These are phyloP conservation scores for Nitzschia sp. DNA, from an alignment of 108 stramenopile species.

Conservation along the genomic window DNA sequence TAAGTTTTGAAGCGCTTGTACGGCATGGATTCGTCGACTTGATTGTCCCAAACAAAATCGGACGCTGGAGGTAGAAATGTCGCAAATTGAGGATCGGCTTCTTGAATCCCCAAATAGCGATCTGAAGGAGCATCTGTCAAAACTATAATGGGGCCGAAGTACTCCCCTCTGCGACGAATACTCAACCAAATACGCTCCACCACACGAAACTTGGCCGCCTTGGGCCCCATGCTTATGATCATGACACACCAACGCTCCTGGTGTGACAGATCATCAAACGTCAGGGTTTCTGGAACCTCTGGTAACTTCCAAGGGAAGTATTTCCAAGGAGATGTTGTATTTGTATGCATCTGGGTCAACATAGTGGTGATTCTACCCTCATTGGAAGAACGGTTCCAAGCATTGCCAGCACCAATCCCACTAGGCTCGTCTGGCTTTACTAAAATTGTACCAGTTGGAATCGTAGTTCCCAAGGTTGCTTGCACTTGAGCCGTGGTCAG, in stretches of 20 bases:
- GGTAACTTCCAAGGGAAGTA: neutral
- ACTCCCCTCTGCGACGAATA: neutral
- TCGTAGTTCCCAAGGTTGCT: too few species aligned
- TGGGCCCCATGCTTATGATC: neutral
- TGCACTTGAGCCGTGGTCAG: too few species aligned
- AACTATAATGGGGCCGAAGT: neutral
- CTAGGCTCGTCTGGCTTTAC: too few species aligned
- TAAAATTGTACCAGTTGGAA: too few species aligned
- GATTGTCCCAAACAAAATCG: neutral
- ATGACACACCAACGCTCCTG: neutral
- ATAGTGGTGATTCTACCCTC: too few species aligned
- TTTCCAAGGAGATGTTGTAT: neutral
- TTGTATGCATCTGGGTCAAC: too few species aligned
- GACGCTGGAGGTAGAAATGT: neutral
- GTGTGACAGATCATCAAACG: neutral
- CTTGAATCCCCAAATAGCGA: neutral
- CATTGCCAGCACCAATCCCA: too few species aligned
- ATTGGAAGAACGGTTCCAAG: too few species aligned
- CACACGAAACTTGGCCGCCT: neutral
- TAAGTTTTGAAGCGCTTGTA: constrained; percentile 2
- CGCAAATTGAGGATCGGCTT: neutral
- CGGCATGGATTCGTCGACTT: neutral
- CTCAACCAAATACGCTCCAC: neutral
- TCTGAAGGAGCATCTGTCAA: neutral
- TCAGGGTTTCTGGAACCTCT: neutral